Evolutionary conservation across 495 filamentous ascomycete genomes (phyloP), one percentile per base, ranked within the genome.

Genomic region (Podospora pseudopauciseta): DNA sequence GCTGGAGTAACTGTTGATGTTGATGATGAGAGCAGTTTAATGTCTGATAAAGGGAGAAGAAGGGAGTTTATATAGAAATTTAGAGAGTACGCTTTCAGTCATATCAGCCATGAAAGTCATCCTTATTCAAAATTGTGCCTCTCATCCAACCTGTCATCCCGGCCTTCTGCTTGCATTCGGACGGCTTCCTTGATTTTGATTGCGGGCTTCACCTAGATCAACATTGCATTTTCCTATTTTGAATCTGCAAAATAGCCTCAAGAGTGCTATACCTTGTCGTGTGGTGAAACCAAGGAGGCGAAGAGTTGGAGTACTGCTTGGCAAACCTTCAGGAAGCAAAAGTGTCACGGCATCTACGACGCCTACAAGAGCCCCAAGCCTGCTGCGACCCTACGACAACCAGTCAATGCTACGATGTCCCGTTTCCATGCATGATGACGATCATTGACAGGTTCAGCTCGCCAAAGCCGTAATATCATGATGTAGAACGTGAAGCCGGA

Each of bases 61-160:
- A 27, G 63, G 63, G 7, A n/a, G 32, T 23, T 28, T 64, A 23
- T 64, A 64, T 64, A 64, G 39, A 55, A 19, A 9, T 63, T 34
- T 44, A 18, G 60, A 63, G 60, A 32, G 30, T 15, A 15, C 16
- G 9, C 15, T 4, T n/a, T 20, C 7, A 18, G 28, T 39, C 27
- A 4, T 18, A n/a, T 39, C 26, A 49, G 13, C 9, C 28, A 18
- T 63, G n/a, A 30, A 44, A 34, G 28, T 32, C 32, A 32, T 44
- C n/a, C 9, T 4, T 30, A 11, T 32, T 49, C 30, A 13, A 30
- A n/a, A 4, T 23, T 39, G 27, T 11, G 30, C 9, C 18, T 6
- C 23, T 27, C 60, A 7, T 63, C 23, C 55, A 19, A 20, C 5
- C 1, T 1, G 23, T 23, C 55, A 58, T 9, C 18, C 55, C 0